Base-by-base conservation (phyloP, 345 rosid species). In the Rhizophora apiculata region DNA sequence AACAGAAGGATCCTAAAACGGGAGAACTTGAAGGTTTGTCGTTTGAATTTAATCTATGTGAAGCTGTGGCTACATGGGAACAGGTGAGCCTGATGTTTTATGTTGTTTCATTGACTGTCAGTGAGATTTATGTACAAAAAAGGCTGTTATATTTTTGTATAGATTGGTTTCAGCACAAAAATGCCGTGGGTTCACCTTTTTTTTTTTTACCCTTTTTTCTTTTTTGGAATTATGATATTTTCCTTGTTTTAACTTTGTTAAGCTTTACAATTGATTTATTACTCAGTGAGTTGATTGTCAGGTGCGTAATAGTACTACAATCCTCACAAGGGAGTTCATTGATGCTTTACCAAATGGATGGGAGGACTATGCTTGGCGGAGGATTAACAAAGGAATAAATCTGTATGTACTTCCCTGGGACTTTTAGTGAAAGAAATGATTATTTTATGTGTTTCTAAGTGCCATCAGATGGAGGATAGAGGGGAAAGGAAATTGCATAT, bases 21-120 rank as follows among this genome's bases (percentile, higher is more conserved):
- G 98, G 97, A 46, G 90, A 87, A 82, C 86, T 76, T 59, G 96
- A 96, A 81, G 87, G 89, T 51, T 77, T 96, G 30, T 82, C 91
- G 8, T 92, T 90, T 71, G 91, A 85, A 68, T 90, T 92, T 81
- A 71, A 92, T 78, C 81, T 89, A 22, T 96, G 97, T 16, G 99
- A 96, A 85, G 98, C 94, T 65, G 91, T 91, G 72, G 97, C 93
- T 65, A 88, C 92, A n/a, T 89, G 97, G 97, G 97, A 94, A 81
- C 85, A 81, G 86, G 87, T 86, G 78, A 77, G 76, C 46, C 19
- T 76, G 51, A 59, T 24, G 32, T 67, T 26, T 51, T 10, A 24
- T 15, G 34, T 31, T n/a, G 15, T 26, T 4, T 5, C 9, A n/a
- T 31, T 13, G 21, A 11, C 39, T 11, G 8, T 21, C 54, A 54